Percentiles rank a stretch among this genome's conserved stretches.
Evolutionary conservation across 108 stramenopile species (phyloP).

Genomic region (Fragilariopsis cylindrus): DNA sequence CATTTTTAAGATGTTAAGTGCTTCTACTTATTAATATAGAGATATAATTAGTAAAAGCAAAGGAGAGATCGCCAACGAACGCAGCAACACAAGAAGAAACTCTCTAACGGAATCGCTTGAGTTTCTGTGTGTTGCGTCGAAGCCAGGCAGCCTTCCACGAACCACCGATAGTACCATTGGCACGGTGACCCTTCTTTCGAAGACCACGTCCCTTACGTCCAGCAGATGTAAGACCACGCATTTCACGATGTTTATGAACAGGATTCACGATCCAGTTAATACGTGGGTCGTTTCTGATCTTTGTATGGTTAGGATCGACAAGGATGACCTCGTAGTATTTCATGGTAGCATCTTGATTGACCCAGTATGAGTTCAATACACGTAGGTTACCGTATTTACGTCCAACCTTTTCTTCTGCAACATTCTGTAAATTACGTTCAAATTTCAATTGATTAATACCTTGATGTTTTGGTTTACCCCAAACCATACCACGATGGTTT

Average conservation of each 20-base stretch:
- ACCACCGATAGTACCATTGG: constrained; percentile 97
- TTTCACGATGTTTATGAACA: constrained; percentile 99
- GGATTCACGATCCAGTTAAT: constrained; percentile 99
- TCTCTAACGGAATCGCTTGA: constrained; percentile 97
- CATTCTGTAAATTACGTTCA: constrained; percentile 94
- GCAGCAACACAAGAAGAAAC: not conserved
- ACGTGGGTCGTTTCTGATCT: constrained; percentile 98
- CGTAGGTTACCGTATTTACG: constrained; percentile 95
- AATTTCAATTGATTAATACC: constrained; percentile 99
- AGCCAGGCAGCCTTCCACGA: constrained; percentile 95
- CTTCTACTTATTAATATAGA: too few relatives aligned
- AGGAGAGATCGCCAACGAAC: not conserved
- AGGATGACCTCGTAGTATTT: constrained; percentile 99
- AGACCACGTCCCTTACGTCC: constrained; percentile 97
- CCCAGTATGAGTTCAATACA: constrained; percentile 99
- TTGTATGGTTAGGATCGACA: constrained; percentile 95
- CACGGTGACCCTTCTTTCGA: constrained; percentile 98
- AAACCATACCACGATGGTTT: constrained; percentile 99
- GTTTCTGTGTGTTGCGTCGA: constrained; percentile 91
- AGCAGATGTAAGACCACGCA: constrained; percentile 98
- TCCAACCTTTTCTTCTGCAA: constrained; percentile 99
- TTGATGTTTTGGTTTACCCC: constrained; percentile 99
- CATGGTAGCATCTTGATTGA: constrained; percentile 99
- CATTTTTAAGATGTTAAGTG: too few relatives aligned
- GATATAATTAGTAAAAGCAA: too few relatives aligned